A percentile compares a stretch with the other conserved stretches of the same genome.
phyloP scores from a whole-genome alignment of 2,329 filamentous ascomycete species.

The Bipolaris victoriae region DNA sequence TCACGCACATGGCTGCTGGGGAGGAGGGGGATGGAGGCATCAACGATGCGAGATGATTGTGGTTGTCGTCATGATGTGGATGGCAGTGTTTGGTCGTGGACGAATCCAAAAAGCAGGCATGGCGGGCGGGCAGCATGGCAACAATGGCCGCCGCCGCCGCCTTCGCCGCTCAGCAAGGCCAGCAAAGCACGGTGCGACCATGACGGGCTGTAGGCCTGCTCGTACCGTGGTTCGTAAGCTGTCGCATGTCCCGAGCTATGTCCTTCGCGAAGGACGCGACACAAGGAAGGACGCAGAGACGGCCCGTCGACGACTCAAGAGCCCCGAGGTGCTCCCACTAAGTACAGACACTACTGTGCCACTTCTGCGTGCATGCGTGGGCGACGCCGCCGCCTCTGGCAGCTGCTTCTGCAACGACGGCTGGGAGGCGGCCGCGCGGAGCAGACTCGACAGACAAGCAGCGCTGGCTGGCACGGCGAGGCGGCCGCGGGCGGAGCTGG shows the following conservation, averaged over 20 bases:
- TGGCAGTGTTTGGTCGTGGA: conserved; percentile 3
- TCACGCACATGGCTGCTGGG: neutral
- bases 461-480: neutral
- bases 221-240: conserved; percentile 31
- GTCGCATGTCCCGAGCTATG: conserved; percentile 18
- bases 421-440: conserved; percentile 5
- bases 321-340: conserved; percentile 27
- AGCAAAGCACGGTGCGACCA: conserved; percentile 10
- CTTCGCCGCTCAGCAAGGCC: neutral
- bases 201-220: conserved; percentile 16
- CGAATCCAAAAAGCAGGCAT: neutral
- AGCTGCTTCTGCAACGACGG: neutral
- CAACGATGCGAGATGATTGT: conserved; percentile 31
- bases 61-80: conserved; percentile 8
- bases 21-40: neutral
- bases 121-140: neutral
- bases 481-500: neutral
- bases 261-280: conserved; percentile 23
- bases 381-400: neutral
- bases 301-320: conserved; percentile 30
- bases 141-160: neutral
- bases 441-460: neutral
- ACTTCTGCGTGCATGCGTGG: conserved; percentile 5
- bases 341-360: conserved; percentile 10
- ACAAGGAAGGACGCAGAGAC: conserved; percentile 24